Base-by-base conservation (phyloP, 2,329 filamentous ascomycete genomes). In the Ophiostoma quercus region DNA sequence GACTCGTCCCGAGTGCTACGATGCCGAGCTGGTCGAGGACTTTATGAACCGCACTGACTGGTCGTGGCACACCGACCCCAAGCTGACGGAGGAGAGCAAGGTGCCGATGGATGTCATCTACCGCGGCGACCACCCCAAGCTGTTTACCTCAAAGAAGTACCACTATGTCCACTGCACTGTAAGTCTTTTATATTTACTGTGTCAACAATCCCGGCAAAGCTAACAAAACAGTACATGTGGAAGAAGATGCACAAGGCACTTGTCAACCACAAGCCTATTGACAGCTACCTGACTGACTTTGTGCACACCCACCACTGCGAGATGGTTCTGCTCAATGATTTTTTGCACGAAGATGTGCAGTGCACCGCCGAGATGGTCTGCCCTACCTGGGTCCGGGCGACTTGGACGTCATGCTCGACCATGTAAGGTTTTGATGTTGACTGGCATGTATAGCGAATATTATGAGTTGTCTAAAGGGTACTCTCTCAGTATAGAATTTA, bases 201-300 rank as follows among this genome's bases (percentile, higher is more conserved):
- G 16, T 19, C 19, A 16, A 8, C 16, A 47, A 47, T 1, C 43
- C 16, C 1, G 19, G 19, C 4, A 1, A 47, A n/a, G 7, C 51
- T 57, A 57, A 57, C 22, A 12, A 25, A 12, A 2, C 9, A 62
- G 71, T 73, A 72, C 66, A 73, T 73, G 72, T 70, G 67, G 71
- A 71, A 69, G 47, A 73, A 73, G 63, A 71, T 72, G 69, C 72
- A 71, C 71, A 72, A 70, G 68, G 72, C 71, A n/a, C 66, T 73
- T 12, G 57, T 71, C n/a, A 68, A 69, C 19, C 69, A 70, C 66
- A 67, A 29, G 65, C 72, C 71, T 1, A 68, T 73, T 22, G 72
- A 73, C 69, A 73, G 71, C 60, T 72, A 73, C 41, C 60, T 72
- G 7, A 67, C 68, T n/a, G 69, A 71, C n/a, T 71, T 68, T 62